These are phyloP conservation scores for Babesia ovis DNA, from an alignment of 169 alveolate genomes.

Conservation along the genomic window DNA sequence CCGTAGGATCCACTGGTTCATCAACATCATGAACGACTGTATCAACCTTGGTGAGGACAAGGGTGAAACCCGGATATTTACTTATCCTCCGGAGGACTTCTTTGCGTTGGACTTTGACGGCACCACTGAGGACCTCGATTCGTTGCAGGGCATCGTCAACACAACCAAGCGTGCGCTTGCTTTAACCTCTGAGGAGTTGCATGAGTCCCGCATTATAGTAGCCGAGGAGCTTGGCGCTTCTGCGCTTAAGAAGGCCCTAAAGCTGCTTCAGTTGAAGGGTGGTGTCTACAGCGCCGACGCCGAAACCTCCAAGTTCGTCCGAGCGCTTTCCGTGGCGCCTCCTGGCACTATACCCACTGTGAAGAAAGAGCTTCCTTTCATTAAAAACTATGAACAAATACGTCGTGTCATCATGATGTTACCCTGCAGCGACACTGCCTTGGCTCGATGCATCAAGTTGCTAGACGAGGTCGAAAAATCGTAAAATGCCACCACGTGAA, in stretches of 20 bases:
- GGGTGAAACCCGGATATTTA: constrained; percentile 9
- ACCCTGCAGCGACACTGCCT: constrained; percentile 25
- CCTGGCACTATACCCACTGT: constrained; percentile 3
- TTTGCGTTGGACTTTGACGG: constrained; percentile 20
- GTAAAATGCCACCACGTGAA: too few species aligned
- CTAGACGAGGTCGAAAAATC: constrained; percentile 13
- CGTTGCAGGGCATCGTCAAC: constrained; percentile 28
- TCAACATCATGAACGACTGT: constrained; percentile 44
- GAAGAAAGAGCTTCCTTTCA: constrained; percentile 19
- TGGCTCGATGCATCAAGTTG: constrained; percentile 17
- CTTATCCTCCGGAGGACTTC: constrained; percentile 20
- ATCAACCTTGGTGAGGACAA: constrained; percentile 15
- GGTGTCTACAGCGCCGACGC: constrained; percentile 23
- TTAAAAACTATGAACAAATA: constrained; percentile 1
- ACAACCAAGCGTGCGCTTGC: constrained; percentile 1
- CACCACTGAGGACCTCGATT: constrained; percentile 18
- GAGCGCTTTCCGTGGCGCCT: constrained; percentile 28
- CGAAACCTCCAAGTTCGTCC: constrained; percentile 19
- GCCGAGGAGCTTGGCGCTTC: constrained; percentile 29
- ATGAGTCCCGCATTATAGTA: constrained; percentile 2
- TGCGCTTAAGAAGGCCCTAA: neutral
- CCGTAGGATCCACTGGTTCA: constrained; percentile 48
- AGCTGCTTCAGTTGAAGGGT: constrained; percentile 7
- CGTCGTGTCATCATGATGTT: constrained; percentile 19
- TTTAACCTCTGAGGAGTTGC: constrained; percentile 18